Evolutionary conservation across 805 yeast genomes (phyloP).

Genomic region (Saturnispora zaruensis): DNA sequence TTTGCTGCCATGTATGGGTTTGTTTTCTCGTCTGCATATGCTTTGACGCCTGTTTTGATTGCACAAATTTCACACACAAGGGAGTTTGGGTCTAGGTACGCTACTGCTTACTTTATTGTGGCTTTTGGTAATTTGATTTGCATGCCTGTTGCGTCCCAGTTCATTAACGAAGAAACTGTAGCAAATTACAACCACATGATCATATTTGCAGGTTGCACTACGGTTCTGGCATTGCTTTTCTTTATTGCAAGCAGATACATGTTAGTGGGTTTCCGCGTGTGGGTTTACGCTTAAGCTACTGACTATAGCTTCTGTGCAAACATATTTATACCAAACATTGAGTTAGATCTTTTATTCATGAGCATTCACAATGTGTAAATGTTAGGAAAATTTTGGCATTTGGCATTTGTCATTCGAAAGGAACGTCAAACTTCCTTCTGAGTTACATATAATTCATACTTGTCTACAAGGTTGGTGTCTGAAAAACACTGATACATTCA

Average conservation of each 20-base stretch:
- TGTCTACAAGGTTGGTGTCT: too few relatives aligned
- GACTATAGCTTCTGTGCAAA: background rate
- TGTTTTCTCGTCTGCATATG: constrained; percentile 47
- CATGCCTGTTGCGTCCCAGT: constrained; percentile 42
- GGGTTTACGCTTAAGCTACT: constrained; percentile 19
- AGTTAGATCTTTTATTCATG: background rate
- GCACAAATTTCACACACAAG: constrained; percentile 48
- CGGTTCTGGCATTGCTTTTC: constrained; percentile 16
- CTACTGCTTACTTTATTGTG: constrained; percentile 55
- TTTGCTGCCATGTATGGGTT: constrained; percentile 46
- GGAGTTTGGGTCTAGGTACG: constrained; percentile 61
- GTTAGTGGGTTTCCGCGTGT: constrained; percentile 21
- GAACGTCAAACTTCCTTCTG: too few relatives aligned
- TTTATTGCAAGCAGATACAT: constrained; percentile 7
- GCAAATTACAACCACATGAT: constrained; percentile 20
- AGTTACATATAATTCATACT: too few relatives aligned
- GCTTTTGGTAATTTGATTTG: constrained; percentile 40
- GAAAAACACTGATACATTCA: too few relatives aligned
- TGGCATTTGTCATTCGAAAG: too few relatives aligned
- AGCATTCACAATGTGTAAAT: too few relatives aligned
- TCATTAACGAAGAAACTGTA: constrained; percentile 28
- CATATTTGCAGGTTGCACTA: constrained; percentile 22
- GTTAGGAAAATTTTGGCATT: too few relatives aligned
- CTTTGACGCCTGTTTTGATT: constrained; percentile 56
- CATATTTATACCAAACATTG: background rate